Evolutionary conservation across 164 flowering plant genomes (phyloP).

Genomic region (Saururus chinensis): DNA sequence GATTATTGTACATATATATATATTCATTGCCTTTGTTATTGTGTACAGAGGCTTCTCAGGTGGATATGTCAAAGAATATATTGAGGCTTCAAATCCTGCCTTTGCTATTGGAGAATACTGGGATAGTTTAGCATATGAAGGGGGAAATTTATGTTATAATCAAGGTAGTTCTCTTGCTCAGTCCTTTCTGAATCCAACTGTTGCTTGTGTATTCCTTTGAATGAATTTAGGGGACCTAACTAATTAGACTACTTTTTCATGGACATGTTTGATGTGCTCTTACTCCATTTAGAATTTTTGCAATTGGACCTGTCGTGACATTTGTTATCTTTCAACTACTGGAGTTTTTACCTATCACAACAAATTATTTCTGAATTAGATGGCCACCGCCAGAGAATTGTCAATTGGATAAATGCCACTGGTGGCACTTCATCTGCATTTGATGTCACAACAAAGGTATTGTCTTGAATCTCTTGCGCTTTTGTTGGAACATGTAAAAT

Average conservation of each 20-base stretch:
- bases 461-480: background rate
- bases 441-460: constrained; percentile 61
- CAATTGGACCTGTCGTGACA: background rate
- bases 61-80: constrained; percentile 46
- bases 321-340: background rate
- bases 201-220: background rate
- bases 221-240: background rate
- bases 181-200: too few species aligned
- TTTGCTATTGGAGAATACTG: constrained; percentile 66
- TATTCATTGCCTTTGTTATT: background rate
- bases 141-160: constrained; percentile 49
- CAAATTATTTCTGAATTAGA: constrained; percentile 15
- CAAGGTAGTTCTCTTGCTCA: constrained; percentile 27
- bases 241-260: background rate
- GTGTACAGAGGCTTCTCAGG: constrained; percentile 49
- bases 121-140: constrained; percentile 54
- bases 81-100: constrained; percentile 46
- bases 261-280: background rate
- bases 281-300: background rate
- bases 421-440: constrained; percentile 56
- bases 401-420: constrained; percentile 58
- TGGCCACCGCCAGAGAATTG: constrained; percentile 51
- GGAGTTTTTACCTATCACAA: background rate
- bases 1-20: too few species aligned
- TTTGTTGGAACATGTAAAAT: background rate